Base-by-base conservation (phyloP, 2,329 filamentous ascomycete species). In the Capronia americana region DNA sequence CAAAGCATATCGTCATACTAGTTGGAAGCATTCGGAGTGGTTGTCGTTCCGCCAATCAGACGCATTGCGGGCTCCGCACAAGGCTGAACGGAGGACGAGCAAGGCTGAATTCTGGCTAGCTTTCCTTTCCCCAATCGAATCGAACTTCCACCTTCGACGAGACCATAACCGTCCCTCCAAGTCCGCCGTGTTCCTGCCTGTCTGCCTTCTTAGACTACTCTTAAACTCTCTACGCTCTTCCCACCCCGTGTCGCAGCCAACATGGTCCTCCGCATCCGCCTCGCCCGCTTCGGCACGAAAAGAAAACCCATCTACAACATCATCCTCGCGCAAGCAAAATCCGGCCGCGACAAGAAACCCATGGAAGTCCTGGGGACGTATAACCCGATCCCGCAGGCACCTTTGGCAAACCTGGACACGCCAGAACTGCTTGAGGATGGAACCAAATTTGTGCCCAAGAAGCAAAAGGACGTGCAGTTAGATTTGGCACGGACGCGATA, bases 241-340 rank as follows among this genome's bases (percentile, higher is more conserved):
- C 4, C 26, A n/a, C 30, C 17, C 28, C 26, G 0, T 3, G 20
- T 20, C 7, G 8, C 26, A 11, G 24, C 23, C 53, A 30, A 20
- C 60, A 97, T 99, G 95, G 94, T 98, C 69, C 86, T 99, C 75
- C 91, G 91, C 79, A 95, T 99, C 79, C 90, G 95, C 66, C 88
- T 99, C 73, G 92, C 95, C 74, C 93, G 95, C 79, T 97, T 98
- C 79, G 93, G 93, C 77, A 92, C 90, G 79, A 88, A 87, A 71
- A 93, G 96, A 77, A 79, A 87, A n/a, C 94, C 95, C 2, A 90
- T 97, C 74, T 99, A 97, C 86, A 99, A 99, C 82, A 97, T 99
- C 70, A 92, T 98, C 72, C 92, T 99, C 71, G 87, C 93, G 17
- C 94, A 98, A 76, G 93, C 93, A 55, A 89, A 93, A 92, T 96